Base-by-base conservation (phyloP, 805 yeast genomes). In the Trichomonascus vanleenenianus region DNA sequence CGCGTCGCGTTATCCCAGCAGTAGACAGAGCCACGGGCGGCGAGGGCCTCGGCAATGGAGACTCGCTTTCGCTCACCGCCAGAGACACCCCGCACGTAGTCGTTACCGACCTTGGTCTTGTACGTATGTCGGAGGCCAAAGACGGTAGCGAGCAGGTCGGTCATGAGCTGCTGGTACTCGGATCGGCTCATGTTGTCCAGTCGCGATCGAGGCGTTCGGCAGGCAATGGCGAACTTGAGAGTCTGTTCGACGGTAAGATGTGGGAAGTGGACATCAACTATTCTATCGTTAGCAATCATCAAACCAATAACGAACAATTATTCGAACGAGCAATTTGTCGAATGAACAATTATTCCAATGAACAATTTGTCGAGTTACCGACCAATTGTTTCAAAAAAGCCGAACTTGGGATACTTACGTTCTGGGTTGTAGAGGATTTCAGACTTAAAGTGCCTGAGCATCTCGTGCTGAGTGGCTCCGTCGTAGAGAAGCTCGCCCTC, bases 1-100 rank as follows among this genome's bases (percentile, higher is more conserved):
- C 93, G 76, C 4, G 95, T 85, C 4, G 91, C 83, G 58, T 85
- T 85, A 68, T 85, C 89, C 78, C 85, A 81, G 63, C 84, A 78
- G 51, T 75, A 80, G 42, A 82, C 68, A 41, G 75, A 67, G 27
- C 86, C 82, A 25, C 81, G 77, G 42, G 80, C 71, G 40, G 83
- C 74, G 39, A 82, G 66, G 1, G 84, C 84, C 64, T 85, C 95
- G 9, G 88, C 86, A 56, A 85, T 79, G 9, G 91, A 81, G 2
- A 85, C 91, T 68, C 94, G 76, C 64, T 84, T 83, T 53, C 94
- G 70, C 66, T 85, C 93, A 71, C 94, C 93, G 57, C 94, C 91
- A 43, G 91, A 80, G 35, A 82, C 85, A 67, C 87, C 85, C 60
- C 85, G 73, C 27, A 81, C 72, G 35, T 73, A 68, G 50, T 78